phyloP scores from a whole-genome alignment of 1,139 yeast species.

The Geotrichum cucujoidarum region DNA sequence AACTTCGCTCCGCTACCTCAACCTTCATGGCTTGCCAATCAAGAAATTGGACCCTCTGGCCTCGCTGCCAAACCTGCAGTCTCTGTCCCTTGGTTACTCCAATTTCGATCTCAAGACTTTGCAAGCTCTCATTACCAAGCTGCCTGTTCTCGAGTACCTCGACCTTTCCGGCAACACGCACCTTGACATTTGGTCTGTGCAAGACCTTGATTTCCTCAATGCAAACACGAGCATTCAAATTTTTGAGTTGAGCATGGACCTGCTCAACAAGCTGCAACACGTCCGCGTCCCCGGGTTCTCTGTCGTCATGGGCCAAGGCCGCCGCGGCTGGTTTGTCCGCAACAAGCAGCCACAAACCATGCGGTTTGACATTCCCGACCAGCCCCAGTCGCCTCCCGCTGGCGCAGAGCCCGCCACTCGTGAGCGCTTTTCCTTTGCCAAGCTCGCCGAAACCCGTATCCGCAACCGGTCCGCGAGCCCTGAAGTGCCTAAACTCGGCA shows the following conservation, averaged over 20 bases:
- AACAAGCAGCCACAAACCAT: constrained; percentile 30
- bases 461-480: constrained; percentile 3
- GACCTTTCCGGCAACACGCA: constrained; percentile 50
- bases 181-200: constrained; percentile 50
- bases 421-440: constrained; percentile 30
- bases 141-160: constrained; percentile 38
- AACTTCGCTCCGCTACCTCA: constrained; percentile 51
- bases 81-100: constrained; percentile 60
- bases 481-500: constrained; percentile 3
- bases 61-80: constrained; percentile 45
- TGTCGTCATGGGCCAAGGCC: constrained; percentile 61
- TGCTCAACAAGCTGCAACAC: constrained; percentile 31
- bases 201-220: constrained; percentile 45
- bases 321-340: constrained; percentile 79
- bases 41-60: constrained; percentile 54
- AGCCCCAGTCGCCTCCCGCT: background rate
- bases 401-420: constrained; percentile 14
- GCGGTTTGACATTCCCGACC: constrained; percentile 10
- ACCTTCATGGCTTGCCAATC: constrained; percentile 75
- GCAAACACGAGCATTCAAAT: constrained; percentile 37
- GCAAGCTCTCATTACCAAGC: constrained; percentile 44
- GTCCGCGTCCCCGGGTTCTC: constrained; percentile 32
- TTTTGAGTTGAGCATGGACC: constrained; percentile 39
- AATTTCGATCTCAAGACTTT: constrained; percentile 48
- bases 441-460: constrained; percentile 28